These are phyloP conservation scores for Citrus mangshanensis DNA, from an alignment of 345 rosid species.

Conservation along the genomic window DNA sequence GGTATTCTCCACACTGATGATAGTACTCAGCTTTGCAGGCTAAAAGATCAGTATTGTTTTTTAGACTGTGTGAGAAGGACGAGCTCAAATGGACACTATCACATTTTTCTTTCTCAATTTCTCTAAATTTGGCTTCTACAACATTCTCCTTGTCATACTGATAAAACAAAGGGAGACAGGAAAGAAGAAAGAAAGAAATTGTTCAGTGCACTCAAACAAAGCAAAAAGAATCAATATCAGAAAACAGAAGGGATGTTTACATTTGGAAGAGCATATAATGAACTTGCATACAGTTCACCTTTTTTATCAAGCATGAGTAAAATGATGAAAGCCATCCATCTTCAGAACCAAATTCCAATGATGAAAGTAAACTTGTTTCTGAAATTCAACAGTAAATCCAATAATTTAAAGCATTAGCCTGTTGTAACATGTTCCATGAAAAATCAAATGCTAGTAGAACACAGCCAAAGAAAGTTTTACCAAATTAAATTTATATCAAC, in stretches of 20 bases:
- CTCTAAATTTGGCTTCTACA: slow-evolving; percentile 80
- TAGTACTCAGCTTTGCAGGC: slow-evolving; percentile 97
- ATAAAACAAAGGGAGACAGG: neutral
- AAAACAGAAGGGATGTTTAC: slow-evolving; percentile 8
- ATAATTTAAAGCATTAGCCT: neutral
- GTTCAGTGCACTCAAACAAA: slow-evolving; percentile 15
- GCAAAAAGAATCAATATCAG: neutral
- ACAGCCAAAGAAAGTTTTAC: neutral
- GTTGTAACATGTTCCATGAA: neutral
- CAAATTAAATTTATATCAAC: neutral
- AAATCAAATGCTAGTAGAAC: neutral
- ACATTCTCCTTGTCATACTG: slow-evolving; percentile 81
- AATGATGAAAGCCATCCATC: slow-evolving; percentile 94
- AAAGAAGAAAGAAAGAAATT: slow-evolving; percentile 12
- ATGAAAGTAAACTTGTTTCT: slow-evolving; percentile 74
- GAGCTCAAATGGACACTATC: slow-evolving; percentile 41
- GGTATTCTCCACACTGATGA: slow-evolving; percentile 92
- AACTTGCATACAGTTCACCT: slow-evolving; percentile 37
- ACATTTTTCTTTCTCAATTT: slow-evolving; percentile 73
- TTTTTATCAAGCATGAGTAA: slow-evolving; percentile 90
- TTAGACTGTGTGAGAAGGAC: slow-evolving; percentile 49
- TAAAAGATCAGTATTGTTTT: slow-evolving; percentile 78
- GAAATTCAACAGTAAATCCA: slow-evolving; percentile 18
- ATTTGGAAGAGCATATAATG: neutral
- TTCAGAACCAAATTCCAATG: slow-evolving; percentile 80